Evolutionary conservation across 805 yeast genomes (phyloP).

Genomic region (Candida ulmi): DNA sequence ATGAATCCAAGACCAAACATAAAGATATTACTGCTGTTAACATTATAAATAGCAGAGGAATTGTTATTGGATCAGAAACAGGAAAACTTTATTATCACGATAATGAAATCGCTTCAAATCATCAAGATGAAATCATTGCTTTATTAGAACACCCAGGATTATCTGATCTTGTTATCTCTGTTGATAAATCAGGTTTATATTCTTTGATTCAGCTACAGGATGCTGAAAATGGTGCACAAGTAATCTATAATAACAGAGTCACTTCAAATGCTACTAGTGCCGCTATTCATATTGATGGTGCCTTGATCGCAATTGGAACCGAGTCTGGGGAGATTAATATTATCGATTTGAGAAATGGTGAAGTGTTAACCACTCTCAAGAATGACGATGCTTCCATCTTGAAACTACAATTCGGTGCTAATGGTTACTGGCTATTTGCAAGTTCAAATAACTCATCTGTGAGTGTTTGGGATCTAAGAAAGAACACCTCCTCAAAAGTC

Average conservation of each 20-base stretch:
- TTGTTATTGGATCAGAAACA: slow-evolving; percentile 10
- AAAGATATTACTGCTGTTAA: slow-evolving; percentile 10
- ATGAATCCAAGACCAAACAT: slow-evolving; percentile 8
- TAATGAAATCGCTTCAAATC: slow-evolving; percentile 1
- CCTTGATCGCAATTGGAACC: slow-evolving; percentile 32
- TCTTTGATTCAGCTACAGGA: slow-evolving; percentile 9
- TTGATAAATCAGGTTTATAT: slow-evolving; percentile 25
- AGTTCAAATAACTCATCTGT: slow-evolving; percentile 22
- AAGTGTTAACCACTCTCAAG: slow-evolving; percentile 22
- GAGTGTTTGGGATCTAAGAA: slow-evolving; percentile 46
- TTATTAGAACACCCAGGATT: slow-evolving; percentile 31
- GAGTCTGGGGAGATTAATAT: slow-evolving; percentile 25
- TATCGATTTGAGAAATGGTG: slow-evolving; percentile 29
- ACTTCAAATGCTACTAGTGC: slow-evolving; percentile 5
- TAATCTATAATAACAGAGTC: slow-evolving; percentile 4
- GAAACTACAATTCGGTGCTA: slow-evolving; percentile 46
- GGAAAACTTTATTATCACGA: slow-evolving; percentile 14
- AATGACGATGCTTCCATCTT: slow-evolving; percentile 17
- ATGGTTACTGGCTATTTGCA: slow-evolving; percentile 58
- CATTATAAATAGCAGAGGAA: slow-evolving; percentile 3
- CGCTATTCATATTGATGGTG: slow-evolving; percentile 43
- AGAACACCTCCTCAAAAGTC: slow-evolving; percentile 18
- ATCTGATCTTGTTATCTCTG: slow-evolving; percentile 22
- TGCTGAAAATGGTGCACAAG: too few relatives aligned
- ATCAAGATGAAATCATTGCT: slow-evolving; percentile 12